Base-by-base conservation (phyloP, 805 yeast species). In the Myxozyma melibiosi region DNA sequence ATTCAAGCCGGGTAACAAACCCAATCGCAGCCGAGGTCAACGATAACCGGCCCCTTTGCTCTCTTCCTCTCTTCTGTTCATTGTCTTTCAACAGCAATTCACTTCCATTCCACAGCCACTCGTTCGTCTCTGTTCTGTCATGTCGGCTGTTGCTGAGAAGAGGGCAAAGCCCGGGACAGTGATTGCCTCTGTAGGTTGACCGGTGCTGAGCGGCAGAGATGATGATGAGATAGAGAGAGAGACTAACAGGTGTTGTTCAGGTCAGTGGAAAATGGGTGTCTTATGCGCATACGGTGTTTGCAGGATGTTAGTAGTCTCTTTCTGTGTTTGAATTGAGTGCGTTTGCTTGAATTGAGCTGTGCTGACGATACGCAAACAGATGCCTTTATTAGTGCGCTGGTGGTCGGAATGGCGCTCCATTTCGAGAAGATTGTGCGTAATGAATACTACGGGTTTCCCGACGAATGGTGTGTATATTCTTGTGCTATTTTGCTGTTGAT, bases 381-480 rank as follows among this genome's bases (percentile, higher is more conserved):
- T 33, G 65, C 67, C 7, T 65, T 65, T 35, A 38, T 59, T 5
- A 58, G 65, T 18, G 67, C 67, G 8, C 45, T 65, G 14, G 61
- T 59, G 16, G 49, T 63, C 27, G 67, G 67, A 18, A 63, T 65
- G 63, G 6, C 38, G 25, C 77, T 92, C 25, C 99, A 92, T 73
- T 94, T 84, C 73, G 76, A 86, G 58, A 90, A 94, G 70, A 94
- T 94, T 69, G 96, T 94, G 9, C 78, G 84, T 67, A 94, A 94
- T 70, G 87, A 91, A 46, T 82, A 83, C 62, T 91, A 77, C 69
- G 95, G 96, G 0, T 94, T 90, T 69, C 99, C 99, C 2, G 94
- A 91, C 58, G 99, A 94, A 72, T 94, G 99, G 98, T 61, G 33
- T 14, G 59, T 33, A 14, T 7, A 25, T 35, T 52, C 39, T 11